Evolutionary conservation across 2,329 filamentous ascomycete species (phyloP).

Genomic region (Aureobasidium zeae): DNA sequence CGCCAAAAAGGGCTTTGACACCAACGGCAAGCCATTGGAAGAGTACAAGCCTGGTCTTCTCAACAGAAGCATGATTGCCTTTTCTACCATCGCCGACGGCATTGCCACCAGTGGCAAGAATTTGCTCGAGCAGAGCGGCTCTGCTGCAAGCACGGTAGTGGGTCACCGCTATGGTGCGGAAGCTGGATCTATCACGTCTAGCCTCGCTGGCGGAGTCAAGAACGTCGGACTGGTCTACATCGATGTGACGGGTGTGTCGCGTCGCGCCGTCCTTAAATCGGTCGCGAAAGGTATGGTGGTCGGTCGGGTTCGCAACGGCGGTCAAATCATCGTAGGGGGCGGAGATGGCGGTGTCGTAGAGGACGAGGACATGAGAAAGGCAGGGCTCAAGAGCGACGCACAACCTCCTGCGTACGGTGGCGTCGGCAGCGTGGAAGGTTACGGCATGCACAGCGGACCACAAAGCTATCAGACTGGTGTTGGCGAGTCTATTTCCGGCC

Average conservation of each 20-base stretch:
- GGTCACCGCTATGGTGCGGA: slow-evolving; percentile 83
- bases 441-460: slow-evolving; percentile 7
- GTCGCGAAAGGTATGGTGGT: slow-evolving; percentile 96
- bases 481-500: slow-evolving; percentile 9
- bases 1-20: slow-evolving; percentile 54
- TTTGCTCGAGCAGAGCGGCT: slow-evolving; percentile 62
- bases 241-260: slow-evolving; percentile 84
- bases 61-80: slow-evolving; percentile 95
- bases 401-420: slow-evolving; percentile 4
- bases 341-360: slow-evolving; percentile 44
- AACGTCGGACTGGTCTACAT: slow-evolving; percentile 97
- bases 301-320: slow-evolving; percentile 64
- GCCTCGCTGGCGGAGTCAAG: slow-evolving; percentile 78
- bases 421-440: slow-evolving; percentile 3
- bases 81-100: slow-evolving; percentile 87
- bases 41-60: slow-evolving; percentile 81
- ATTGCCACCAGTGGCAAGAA: slow-evolving; percentile 79
- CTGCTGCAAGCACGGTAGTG: slow-evolving; percentile 76
- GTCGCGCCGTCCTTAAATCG: slow-evolving; percentile 81
- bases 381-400: slow-evolving; percentile 5
- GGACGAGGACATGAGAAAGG: slow-evolving; percentile 29
- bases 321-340: slow-evolving; percentile 64
- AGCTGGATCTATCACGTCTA: slow-evolving; percentile 65
- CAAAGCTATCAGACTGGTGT: slow-evolving; percentile 7
- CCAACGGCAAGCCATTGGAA: slow-evolving; percentile 54